Evolutionary conservation across 352 stramenopile species (phyloP), one percentile per base, ranked within the genome.

Genomic region (Saprolegnia diclina): DNA sequence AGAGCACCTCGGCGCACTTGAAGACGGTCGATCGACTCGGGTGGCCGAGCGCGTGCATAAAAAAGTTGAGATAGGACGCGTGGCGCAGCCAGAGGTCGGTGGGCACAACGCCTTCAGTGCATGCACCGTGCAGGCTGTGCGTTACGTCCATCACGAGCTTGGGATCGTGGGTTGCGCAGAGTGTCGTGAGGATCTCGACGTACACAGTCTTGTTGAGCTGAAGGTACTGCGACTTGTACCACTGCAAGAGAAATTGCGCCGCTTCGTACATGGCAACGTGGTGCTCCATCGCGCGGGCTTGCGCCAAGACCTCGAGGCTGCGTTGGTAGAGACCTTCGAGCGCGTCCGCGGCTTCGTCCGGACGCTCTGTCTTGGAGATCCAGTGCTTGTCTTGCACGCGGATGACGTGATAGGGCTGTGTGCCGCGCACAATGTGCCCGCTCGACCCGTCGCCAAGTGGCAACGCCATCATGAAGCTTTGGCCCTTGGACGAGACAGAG

Each of bases 331-430:
- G n/a, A 1, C 4, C 13, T 26, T 24, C 7, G n/a, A 37, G 61
- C 29, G 21, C 29, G n/a, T 54, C 13, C 6, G 50, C 63, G 10
- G 63, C 63, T 11, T 61, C 63, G 63, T 61, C 45, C 5, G 63
- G 35, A 16, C 61, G 29, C 38, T 69, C 63, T 10, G 26, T 69
- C n/a, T 21, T n/a, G 16, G 63, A 69, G 29, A 69, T 57, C 63
- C 63, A 69, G 11, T 63, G 53, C 24, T 69, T 69, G 16, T 69
- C 63, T 22, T 26, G 63, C 11, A 69, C 61, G 0, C 50, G 50
- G 14, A 69, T 62, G 18, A 69, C 48, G 40, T 46, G 46, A 59
- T 13, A 59, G 11, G 52, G 52, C 9, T 29, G n/a, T 54, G 52
- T 48, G 13, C 18, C 42, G 42, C 11, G 13, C 11, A 7, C 42